phyloP scores from a whole-genome alignment of 2,329 filamentous ascomycete genomes.

The Alternaria sp. region DNA sequence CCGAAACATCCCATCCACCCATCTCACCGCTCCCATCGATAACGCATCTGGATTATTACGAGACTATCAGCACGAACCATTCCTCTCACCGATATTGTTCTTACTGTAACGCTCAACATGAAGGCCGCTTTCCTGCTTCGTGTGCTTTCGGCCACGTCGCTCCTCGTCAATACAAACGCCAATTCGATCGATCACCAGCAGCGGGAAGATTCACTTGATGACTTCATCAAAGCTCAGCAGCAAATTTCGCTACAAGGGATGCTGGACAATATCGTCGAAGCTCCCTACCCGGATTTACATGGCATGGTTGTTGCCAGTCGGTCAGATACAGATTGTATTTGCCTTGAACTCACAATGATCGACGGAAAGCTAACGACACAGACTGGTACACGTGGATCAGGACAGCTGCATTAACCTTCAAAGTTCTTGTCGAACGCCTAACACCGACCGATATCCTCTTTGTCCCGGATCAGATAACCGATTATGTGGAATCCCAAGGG shows the following conservation, averaged over 20 bases:
- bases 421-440: neutral
- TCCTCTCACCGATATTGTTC: neutral
- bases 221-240: neutral
- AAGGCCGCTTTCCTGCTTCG: neutral
- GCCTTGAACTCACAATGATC: neutral
- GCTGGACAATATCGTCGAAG: neutral
- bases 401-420: neutral
- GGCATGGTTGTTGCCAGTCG: neutral
- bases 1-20: neutral
- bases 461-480: too few relatives aligned
- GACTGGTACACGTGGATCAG: neutral
- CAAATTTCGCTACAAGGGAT: neutral
- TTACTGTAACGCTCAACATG: neutral
- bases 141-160: neutral
- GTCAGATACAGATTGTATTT: neutral
- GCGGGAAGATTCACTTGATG: neutral
- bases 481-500: too few relatives aligned
- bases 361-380: accelerated
- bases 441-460: too few relatives aligned
- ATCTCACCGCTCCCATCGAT: neutral
- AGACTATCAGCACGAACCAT: neutral
- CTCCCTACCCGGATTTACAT: neutral
- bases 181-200: neutral
- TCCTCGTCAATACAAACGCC: neutral
- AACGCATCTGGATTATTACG: neutral